phyloP scores from a whole-genome alignment of 306 rosid genomes.

The Ceratonia siliqua region DNA sequence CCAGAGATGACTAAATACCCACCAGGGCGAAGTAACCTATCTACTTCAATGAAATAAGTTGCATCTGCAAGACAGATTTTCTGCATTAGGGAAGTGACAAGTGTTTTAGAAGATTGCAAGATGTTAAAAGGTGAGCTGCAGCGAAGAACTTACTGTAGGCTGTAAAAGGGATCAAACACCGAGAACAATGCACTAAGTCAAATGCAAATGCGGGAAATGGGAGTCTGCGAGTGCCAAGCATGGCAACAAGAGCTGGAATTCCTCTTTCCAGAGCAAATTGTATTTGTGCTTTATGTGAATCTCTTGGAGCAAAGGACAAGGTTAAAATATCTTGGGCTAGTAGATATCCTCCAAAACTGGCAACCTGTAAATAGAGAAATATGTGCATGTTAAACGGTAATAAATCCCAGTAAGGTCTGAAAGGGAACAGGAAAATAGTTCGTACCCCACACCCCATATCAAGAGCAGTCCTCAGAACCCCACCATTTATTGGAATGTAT shows the following conservation, averaged over 20 bases:
- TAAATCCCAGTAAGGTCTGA: not conserved
- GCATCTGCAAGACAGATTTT: conserved; percentile 67
- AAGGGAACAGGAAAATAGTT: conserved; percentile 15
- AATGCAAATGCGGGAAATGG: conserved; percentile 89
- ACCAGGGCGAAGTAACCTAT: conserved; percentile 92
- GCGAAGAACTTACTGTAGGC: conserved; percentile 79
- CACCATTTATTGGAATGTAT: conserved; percentile 74
- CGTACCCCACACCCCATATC: conserved; percentile 99
- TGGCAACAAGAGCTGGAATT: conserved; percentile 91
- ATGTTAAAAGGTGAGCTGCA: conserved; percentile 8
- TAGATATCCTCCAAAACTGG: conserved; percentile 94
- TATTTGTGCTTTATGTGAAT: conserved; percentile 95
- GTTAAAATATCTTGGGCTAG: conserved; percentile 70
- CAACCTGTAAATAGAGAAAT: conserved; percentile 63
- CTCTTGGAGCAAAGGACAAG: conserved; percentile 96
- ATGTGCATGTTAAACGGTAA: conserved; percentile 12
- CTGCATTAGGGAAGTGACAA: conserved; percentile 29
- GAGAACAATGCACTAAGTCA: conserved; percentile 93
- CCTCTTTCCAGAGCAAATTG: conserved; percentile 98
- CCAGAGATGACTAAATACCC: conserved; percentile 92
- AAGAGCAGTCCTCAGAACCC: conserved; percentile 84
- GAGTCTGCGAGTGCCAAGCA: conserved; percentile 95
- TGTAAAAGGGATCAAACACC: conserved; percentile 93
- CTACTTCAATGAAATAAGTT: conserved; percentile 90
- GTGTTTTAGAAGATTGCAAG: not conserved